These are phyloP conservation scores for Batrachochytrium dendrobatidis DNA, from an alignment of 371 early-diverging fungal species.

Conservation along the genomic window DNA sequence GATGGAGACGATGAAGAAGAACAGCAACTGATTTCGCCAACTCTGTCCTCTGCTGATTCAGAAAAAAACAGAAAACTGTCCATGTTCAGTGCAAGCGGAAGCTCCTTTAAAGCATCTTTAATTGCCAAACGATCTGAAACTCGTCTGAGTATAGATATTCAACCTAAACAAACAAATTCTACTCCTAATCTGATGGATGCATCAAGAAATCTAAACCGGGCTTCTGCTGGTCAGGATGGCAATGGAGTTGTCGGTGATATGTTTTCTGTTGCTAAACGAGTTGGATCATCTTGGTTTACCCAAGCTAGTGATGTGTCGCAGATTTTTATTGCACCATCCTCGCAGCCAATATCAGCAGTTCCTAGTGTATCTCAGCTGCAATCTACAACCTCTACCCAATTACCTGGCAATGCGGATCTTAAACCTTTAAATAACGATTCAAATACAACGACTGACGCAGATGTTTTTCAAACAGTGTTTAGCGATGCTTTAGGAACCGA, in stretches of 20 bases:
- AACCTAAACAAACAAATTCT: background rate
- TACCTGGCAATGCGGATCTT: too few species aligned
- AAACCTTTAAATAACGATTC: too few species aligned
- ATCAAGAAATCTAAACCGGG: too few species aligned
- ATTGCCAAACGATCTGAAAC: too few species aligned
- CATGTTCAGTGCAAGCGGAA: background rate
- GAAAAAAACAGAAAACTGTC: too few species aligned
- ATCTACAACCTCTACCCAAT: background rate
- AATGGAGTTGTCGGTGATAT: background rate
- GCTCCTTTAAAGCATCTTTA: too few species aligned
- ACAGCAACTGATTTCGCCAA: too few species aligned
- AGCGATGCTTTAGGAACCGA: too few species aligned
- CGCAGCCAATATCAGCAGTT: background rate
- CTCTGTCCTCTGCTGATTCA: too few species aligned
- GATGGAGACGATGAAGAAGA: constrained; percentile 13
- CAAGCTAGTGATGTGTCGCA: background rate
- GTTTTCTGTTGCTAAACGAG: background rate
- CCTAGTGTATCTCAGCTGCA: background rate
- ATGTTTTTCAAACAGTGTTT: too few species aligned
- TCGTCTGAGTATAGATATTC: background rate
- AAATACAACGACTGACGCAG: too few species aligned
- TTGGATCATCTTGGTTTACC: background rate
- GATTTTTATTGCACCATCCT: background rate
- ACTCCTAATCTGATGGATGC: background rate
- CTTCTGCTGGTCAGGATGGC: background rate